A percentile compares a stretch with the other conserved stretches of the same genome.
phyloP scores from a whole-genome alignment of 352 stramenopile species.

The Phytophthora citricola region DNA sequence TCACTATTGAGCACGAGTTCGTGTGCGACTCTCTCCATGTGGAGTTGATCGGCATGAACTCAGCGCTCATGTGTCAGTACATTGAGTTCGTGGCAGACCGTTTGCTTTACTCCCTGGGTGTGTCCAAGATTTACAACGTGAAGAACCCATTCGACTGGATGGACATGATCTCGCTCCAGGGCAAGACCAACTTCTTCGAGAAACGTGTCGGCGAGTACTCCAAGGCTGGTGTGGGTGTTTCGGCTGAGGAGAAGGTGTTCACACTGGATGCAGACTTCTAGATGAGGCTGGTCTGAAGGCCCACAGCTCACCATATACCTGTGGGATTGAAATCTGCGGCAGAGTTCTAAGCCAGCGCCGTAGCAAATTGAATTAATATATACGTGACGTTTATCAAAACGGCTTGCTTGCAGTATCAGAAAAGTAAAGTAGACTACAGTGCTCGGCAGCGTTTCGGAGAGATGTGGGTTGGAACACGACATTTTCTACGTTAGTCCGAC shows the following conservation, averaged over 20 bases:
- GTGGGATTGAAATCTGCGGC: background rate
- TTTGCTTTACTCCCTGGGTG: constrained; percentile 93
- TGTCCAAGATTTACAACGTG: constrained; percentile 93
- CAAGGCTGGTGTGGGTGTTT: constrained; percentile 96
- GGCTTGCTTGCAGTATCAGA: too few relatives aligned
- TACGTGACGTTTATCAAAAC: too few relatives aligned
- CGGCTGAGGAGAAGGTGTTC: constrained; percentile 90
- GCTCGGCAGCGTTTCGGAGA: too few relatives aligned
- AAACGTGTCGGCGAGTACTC: constrained; percentile 99
- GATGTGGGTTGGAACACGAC: too few relatives aligned
- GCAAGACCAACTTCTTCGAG: constrained; percentile 99
- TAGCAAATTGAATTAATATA: too few relatives aligned
- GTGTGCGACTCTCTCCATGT: constrained; percentile 97
- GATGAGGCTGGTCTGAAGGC: constrained; percentile 15
- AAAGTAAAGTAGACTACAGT: too few relatives aligned
- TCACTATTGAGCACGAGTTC: constrained; percentile 98
- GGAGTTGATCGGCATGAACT: constrained; percentile 99
- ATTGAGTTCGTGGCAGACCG: constrained; percentile 99
- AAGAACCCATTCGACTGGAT: constrained; percentile 99
- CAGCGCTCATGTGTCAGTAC: constrained; percentile 97
- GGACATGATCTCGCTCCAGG: constrained; percentile 99
- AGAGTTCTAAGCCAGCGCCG: too few relatives aligned
- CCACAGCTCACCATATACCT: background rate
- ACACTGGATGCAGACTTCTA: constrained; percentile 95
- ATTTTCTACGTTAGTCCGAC: too few relatives aligned